Evolutionary conservation across 2,329 filamentous ascomycete genomes (phyloP), one percentile per base, ranked within the genome.

Genomic region (Ilyonectria destructans): DNA sequence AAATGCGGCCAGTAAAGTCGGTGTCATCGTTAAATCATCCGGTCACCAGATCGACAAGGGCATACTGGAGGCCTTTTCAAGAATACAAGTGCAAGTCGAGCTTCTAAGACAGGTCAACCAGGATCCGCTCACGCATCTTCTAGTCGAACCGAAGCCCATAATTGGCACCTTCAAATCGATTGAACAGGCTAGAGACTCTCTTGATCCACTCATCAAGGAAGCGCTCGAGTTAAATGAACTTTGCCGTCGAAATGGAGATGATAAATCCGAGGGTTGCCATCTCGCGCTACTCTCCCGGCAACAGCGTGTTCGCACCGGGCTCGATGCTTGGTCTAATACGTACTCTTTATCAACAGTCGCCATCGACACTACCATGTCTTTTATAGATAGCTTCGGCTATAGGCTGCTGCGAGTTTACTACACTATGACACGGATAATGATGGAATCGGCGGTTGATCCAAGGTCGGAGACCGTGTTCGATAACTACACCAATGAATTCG

Each of bases 381-480:
- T 67, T 15, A 68, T 60, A 4, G 69, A 73, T n/a, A 59, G 56
- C 13, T 73, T 81, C 46, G 65, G 67, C 0, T 71, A 59, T n/a
- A 69, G 69, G 37, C 65, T 86, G 1, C 72, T 87, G 1, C 69
- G 59, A 3, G 62, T 79, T 2, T 83, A 86, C 66, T 77, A 86
- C 69, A 78, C 74, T 56, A 81, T 87, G 81, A 79, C 80, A 1
- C 75, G 69, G 6, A 82, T 88, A 65, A 85, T 86, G 80, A 74
- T 75, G 13, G 71, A 78, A 6, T 79, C 80, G 0, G 80, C 77
- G 52, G 72, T 82, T 0, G 67, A 65, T 1, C 64, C 69, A 4
- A 52, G 56, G 5, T 73, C 80, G 49, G 82, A 85, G 67, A 71
- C 65, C 2, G 71, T 75, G 6, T 86, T 79, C 55, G 83, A 86